Evolutionary conservation across 2,329 filamentous ascomycete species (phyloP).

Genomic region (Colletotrichum euphorbiae): DNA sequence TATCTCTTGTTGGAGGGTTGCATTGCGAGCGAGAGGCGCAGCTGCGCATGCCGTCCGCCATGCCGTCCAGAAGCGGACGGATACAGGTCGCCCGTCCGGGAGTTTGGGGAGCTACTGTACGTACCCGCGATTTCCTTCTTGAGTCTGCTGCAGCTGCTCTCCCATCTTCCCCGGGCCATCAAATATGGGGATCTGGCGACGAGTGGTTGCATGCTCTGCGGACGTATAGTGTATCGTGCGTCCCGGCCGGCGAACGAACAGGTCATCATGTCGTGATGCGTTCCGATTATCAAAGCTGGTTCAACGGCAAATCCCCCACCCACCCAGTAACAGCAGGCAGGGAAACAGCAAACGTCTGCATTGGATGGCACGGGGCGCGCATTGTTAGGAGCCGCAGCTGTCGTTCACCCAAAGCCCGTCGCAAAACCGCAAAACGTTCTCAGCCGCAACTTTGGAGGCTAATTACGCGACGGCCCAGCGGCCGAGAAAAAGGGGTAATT

Average conservation of each 20-base stretch:
- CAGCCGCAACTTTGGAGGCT: constrained; percentile 5
- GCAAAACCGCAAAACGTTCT: not conserved
- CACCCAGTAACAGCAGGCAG: too few relatives aligned
- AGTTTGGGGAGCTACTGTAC: not conserved
- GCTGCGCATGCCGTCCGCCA: not conserved
- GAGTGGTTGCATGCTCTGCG: not conserved
- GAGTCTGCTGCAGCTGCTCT: constrained; percentile 7
- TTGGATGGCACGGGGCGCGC: not conserved
- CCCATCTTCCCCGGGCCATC: constrained; percentile 23
- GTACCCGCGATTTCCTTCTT: constrained; percentile 4
- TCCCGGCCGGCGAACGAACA: not conserved
- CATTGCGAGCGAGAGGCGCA: not conserved
- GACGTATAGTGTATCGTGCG: not conserved
- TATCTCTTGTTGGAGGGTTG: not conserved
- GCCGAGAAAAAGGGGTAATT: not conserved
- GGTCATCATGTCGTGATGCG: not conserved
- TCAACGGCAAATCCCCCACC: too few relatives aligned
- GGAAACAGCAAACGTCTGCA: not conserved
- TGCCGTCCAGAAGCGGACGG: not conserved
- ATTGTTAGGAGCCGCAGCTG: not conserved
- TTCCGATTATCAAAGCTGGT: not conserved
- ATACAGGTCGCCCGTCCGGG: not conserved
- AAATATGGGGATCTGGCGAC: constrained; percentile 13
- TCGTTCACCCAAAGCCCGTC: not conserved
- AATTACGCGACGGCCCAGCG: not conserved